Evolutionary conservation across 2,329 filamentous ascomycete genomes (phyloP).

Genomic region (Calonectria pteridis): DNA sequence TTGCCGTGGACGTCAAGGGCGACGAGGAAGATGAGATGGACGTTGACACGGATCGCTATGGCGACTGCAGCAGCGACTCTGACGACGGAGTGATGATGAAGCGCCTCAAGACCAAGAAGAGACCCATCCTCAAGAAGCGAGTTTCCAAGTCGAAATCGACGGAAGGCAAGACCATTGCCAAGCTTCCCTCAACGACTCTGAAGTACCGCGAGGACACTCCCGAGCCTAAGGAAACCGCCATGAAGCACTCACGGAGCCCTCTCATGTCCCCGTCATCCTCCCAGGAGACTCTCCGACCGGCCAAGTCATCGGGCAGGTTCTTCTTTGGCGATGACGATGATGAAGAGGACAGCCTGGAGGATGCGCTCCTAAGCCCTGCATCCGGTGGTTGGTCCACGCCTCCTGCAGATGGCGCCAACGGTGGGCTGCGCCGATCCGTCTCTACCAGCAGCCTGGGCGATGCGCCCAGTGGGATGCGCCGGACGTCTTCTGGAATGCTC

Average conservation of each 20-base stretch:
- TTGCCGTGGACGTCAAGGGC: conserved; percentile 89
- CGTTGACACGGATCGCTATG: conserved; percentile 69
- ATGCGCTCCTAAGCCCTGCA: conserved; percentile 45
- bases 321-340: conserved; percentile 72
- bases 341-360: conserved; percentile 66
- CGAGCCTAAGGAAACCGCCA: conserved; percentile 71
- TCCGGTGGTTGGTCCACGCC: conserved; percentile 51
- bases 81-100: conserved; percentile 91
- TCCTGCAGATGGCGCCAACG: conserved; percentile 34
- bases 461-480: conserved; percentile 74
- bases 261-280: conserved; percentile 80
- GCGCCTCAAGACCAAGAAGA: conserved; percentile 68
- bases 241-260: conserved; percentile 71
- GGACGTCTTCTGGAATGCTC: conserved; percentile 90
- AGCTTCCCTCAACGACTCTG: conserved; percentile 86
- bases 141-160: conserved; percentile 57
- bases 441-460: conserved; percentile 63
- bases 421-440: conserved; percentile 60
- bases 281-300: conserved; percentile 83
- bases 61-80: conserved; percentile 72
- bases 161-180: conserved; percentile 89
- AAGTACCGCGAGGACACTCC: conserved; percentile 86
- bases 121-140: conserved; percentile 58
- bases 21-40: conserved; percentile 81
- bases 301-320: conserved; percentile 74